Evolutionary conservation across 2,329 filamentous ascomycete genomes (phyloP), one percentile per base, ranked within the genome.

Genomic region (Phaeosphaeriaceae sp.): DNA sequence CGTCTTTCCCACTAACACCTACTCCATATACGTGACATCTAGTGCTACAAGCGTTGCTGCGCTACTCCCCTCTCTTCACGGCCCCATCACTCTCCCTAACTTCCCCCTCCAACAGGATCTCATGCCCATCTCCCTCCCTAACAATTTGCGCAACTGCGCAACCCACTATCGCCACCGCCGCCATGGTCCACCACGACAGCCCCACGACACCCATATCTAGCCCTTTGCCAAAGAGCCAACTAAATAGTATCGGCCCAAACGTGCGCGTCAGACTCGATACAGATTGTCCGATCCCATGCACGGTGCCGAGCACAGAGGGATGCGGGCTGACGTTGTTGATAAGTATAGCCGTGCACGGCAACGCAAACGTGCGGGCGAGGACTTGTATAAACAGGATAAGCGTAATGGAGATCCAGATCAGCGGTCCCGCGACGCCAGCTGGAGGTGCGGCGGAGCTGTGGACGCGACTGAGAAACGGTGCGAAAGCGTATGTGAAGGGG

Each of bases 51-150:
- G 31, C 31, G n/a, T 3, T 36, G 11, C 31, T 36, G 9, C 3
- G 13, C 31, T 36, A 36, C n/a, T 60, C 54, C 6, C 47, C 46
- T 33, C 62, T 62, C 33, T 60, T 63, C 1, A 74, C 66, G 7
- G 52, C 52, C 5, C 69, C 70, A 51, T 72, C 69, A 0, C 75
- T 71, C 0, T 79, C 80, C 31, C 84, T 83, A 25, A 85, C 82
- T 61, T 89, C 88, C 0, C 87, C 88, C 25, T 88, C 85, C 1
- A 90, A 71, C 80, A 86, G 81, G 47, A 90, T 85, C 72, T 89
- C 88, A 70, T 89, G 87, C 0, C 88, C 88, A 66, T 88, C 79
- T 0, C 88, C 87, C 63, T 90, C 88, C 51, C 76, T 78, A 9
- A 89, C 84, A 58, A 84, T 82, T 64, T 83, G 81, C 53, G 85